Base-by-base conservation (phyloP, 2,329 filamentous ascomycete genomes). In the Botrytis fragariae region DNA sequence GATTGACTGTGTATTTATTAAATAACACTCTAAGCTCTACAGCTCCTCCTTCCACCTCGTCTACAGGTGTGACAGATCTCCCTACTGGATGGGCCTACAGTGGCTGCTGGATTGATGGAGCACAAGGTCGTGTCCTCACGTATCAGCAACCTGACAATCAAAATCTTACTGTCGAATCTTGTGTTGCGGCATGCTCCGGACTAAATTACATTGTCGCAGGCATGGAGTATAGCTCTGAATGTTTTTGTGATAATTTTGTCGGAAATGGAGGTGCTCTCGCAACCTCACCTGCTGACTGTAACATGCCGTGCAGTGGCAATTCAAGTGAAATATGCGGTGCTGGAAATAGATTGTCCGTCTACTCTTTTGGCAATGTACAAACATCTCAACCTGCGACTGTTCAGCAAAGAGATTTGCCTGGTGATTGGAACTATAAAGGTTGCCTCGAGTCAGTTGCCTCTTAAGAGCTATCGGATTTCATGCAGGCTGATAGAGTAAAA, bases 371-470 rank as follows among this genome's bases (percentile, higher is more conserved):
- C 7, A 75, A 61, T 42, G 45, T 77, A 14, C 75, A 73, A 7
- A 72, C 68, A 6, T 77, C 75, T 60, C 60, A 73, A 37, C 54
- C 74, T 20, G 75, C 79, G 57, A 65, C 76, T 39, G 69, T 76
- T 48, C 77, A 81, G 62, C 75, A 72, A 10, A 75, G 72, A 29
- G 74, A 67, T 32, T 73, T 81, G 37, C 79, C 79, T 12, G 79
- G 77, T 22, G 71, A 65, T n/a, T 81, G 79, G 79, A 69, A 73
- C 0, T 80, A 80, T 60, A 65, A 76, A 44, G 79, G 78, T 8
- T 80, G 79, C 90, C 74, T 85, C 84, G 68, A 90, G 87, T 84
- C 84, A 89, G 78, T 82, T 86, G 76, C 81, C 85, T 76, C 62
- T n/a, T 59, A 44, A 70, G 3, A 54, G 10, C n/a, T 57, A 4